Base-by-base conservation (phyloP, 1,139 yeast species). In the Ogataea hybrid region DNA sequence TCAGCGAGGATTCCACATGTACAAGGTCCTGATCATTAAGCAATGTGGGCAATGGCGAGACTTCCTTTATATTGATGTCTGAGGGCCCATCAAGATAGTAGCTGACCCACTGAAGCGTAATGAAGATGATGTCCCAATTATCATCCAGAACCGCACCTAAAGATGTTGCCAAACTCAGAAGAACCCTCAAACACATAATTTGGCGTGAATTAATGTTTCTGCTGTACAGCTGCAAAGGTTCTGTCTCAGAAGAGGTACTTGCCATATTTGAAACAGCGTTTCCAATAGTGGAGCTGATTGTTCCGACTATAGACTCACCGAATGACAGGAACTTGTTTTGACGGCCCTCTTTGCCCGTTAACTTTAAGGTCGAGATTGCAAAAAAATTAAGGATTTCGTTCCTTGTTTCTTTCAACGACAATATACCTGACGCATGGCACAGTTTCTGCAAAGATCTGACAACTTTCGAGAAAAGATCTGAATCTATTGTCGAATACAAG, bases 391-490 rank as follows among this genome's bases (percentile, higher is more conserved):
- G 62, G 34, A 85, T 72, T 2, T 77, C 74, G 56, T 86, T 85
- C 40, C 95, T 67, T 11, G 82, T 70, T 0, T 67, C 65, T 1
- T 62, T 56, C 16, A 84, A 59, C 0, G 79, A 80, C 25, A 89
- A 63, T n/a, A 86, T 66, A 0, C 97, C 97, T 0, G 92, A 73
- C 0, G 92, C 79, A 57, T 89, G 96, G 5, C 95, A 77, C 39
- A 85, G 70, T 49, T 82, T 82, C 59, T 90, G 97, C 7, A 86
- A 69, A 0, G 95, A 76, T 36, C 95, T 69, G 2, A 89, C 79
- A 12, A 79, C 56, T 10, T 68, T 63, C 46, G 84, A 86, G 57
- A 86, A 82, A 18, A 79, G 58, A 16, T 84, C 90, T 43, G 74
- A 71, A 54, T 88, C 95, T 61, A 86, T 65, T 2, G 81, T 69